Conservation (phyloP, 2,329 filamentous ascomycete genomes). For the Phyllosticta citriasiana region DNA sequence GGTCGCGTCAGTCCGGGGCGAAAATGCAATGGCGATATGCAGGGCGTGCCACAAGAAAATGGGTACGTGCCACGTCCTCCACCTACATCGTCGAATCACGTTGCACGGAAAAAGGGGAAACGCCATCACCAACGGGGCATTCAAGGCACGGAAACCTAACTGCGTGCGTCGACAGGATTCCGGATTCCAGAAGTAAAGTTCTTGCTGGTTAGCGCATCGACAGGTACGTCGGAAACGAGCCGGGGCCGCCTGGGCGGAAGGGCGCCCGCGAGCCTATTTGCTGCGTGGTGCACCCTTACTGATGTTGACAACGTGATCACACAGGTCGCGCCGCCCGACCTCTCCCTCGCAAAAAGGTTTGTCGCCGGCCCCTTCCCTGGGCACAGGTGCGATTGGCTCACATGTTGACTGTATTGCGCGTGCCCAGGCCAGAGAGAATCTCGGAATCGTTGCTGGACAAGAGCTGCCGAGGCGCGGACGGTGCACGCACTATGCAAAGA, state of each 20-base stretch:
- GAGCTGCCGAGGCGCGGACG: constrained; percentile 44
- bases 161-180: constrained; percentile 41
- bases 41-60: constrained; percentile 71
- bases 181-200: constrained; percentile 71
- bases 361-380: constrained; percentile 1
- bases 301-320: constrained; percentile 8
- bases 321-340: constrained; percentile 12
- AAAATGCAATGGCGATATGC: constrained; percentile 64
- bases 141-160: not conserved
- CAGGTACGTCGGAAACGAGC: constrained; percentile 23
- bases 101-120: not conserved
- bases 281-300: constrained; percentile 1
- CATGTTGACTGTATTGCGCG: not conserved
- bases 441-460: constrained; percentile 45
- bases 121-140: not conserved
- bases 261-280: constrained; percentile 6
- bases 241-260: constrained; percentile 1
- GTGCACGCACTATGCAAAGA: constrained; percentile 45
- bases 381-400: not conserved
- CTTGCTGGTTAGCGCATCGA: constrained; percentile 51
- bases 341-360: constrained; percentile 10
- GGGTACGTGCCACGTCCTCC: constrained; percentile 34
- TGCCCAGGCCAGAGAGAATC: constrained; percentile 29
- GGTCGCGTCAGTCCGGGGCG: constrained; percentile 62
- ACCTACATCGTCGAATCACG: not conserved